Percentiles rank a stretch among this genome's conserved stretches.
Evolutionary conservation across 805 yeast species (phyloP).

Genomic region (Myxozyma geophila): DNA sequence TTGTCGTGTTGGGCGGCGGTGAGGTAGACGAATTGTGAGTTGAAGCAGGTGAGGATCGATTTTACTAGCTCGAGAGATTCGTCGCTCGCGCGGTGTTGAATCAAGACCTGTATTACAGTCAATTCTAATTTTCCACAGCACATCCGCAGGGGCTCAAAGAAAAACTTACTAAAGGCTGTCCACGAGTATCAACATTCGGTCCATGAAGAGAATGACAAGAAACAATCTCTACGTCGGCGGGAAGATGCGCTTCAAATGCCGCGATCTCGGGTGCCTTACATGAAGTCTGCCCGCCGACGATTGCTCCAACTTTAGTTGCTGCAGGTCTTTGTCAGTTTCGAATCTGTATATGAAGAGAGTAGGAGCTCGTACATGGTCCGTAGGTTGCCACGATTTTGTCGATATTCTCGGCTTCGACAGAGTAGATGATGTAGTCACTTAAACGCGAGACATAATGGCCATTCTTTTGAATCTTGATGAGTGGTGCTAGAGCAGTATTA

Average conservation of each 20-base stretch:
- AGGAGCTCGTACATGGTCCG: constrained; percentile 62
- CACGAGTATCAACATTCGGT: constrained; percentile 83
- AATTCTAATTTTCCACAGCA: neutral
- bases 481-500: constrained; percentile 1
- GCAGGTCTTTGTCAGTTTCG: neutral
- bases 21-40: constrained; percentile 75
- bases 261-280: constrained; percentile 88
- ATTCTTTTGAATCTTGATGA: constrained; percentile 62
- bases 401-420: constrained; percentile 90
- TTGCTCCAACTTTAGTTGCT: constrained; percentile 79
- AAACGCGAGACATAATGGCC: constrained; percentile 84
- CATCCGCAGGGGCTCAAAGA: neutral
- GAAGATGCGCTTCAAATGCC: constrained; percentile 79
- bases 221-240: constrained; percentile 79
- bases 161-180: constrained; percentile 75
- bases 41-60: constrained; percentile 66
- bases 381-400: constrained; percentile 70
- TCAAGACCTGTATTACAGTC: constrained; percentile 50
- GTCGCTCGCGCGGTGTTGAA: constrained; percentile 68
- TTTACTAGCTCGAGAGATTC: constrained; percentile 66
- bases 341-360: neutral
- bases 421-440: constrained; percentile 83
- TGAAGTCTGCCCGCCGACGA: constrained; percentile 98
- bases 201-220: constrained; percentile 94
- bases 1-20: constrained; percentile 89